Evolutionary conservation across 2,329 filamentous ascomycete species (phyloP).

Genomic region (Sporothrix pseudoabietina): DNA sequence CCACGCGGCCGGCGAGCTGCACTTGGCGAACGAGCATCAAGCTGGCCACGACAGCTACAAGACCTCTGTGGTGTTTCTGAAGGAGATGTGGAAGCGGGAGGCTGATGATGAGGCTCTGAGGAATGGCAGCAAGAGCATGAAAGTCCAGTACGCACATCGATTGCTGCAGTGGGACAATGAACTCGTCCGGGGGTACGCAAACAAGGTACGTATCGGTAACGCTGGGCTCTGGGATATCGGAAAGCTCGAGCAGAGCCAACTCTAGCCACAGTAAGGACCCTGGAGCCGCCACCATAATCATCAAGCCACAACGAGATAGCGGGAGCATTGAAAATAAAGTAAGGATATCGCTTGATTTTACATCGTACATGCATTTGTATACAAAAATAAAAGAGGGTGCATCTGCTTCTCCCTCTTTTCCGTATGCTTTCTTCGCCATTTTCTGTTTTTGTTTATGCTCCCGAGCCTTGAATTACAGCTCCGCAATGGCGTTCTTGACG

Average conservation of each 20-base stretch:
- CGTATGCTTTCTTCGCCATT: background rate
- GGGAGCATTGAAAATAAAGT: slow-evolving; percentile 6
- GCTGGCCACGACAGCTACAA: slow-evolving; percentile 38
- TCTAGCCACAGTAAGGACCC: background rate
- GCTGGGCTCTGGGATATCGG: slow-evolving; percentile 31
- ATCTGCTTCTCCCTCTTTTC: slow-evolving; percentile 6
- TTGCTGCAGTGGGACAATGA: slow-evolving; percentile 34
- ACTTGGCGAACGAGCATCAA: slow-evolving; percentile 22
- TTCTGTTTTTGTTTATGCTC: background rate
- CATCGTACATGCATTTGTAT: slow-evolving; percentile 30
- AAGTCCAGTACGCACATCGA: background rate
- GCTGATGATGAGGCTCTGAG: background rate
- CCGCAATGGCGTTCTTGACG: slow-evolving; percentile 80
- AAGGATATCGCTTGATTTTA: slow-evolving; percentile 30
- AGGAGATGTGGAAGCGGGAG: slow-evolving; percentile 34
- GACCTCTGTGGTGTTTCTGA: slow-evolving; percentile 48
- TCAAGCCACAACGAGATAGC: background rate
- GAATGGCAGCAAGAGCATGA: background rate
- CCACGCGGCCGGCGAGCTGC: background rate
- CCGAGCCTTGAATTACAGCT: slow-evolving; percentile 55
- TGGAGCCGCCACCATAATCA: background rate
- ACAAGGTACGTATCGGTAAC: slow-evolving; percentile 36
- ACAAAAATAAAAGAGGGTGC: slow-evolving; percentile 12
- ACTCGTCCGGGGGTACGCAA: slow-evolving; percentile 36
- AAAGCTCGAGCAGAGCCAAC: background rate